Conservation (phyloP, 345 rosid genomes). For the Citrus mangshanensis region DNA sequence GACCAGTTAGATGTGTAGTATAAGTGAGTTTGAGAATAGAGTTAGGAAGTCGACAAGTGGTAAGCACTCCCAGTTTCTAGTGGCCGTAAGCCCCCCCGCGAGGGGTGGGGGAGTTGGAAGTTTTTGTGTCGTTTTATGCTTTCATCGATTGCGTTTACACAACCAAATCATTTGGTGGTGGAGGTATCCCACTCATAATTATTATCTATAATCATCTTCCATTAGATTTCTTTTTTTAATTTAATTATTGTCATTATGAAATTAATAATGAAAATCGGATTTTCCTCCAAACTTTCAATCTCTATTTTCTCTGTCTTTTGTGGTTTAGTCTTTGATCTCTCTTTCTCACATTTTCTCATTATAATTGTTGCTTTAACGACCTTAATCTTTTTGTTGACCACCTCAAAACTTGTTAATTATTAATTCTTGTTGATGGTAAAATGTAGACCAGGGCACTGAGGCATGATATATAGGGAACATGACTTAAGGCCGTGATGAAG, state of each 20-base stretch:
- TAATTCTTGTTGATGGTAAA: too few relatives aligned
- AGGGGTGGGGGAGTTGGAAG: conserved; percentile 11
- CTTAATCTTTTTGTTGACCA: conserved; percentile 9
- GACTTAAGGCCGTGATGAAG: too few relatives aligned
- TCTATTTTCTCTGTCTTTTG: background rate
- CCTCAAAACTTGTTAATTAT: background rate
- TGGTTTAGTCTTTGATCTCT: conserved; percentile 2
- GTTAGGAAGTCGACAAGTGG: conserved; percentile 52
- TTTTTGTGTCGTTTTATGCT: conserved; percentile 17
- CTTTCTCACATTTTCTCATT: background rate
- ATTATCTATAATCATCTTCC: background rate
- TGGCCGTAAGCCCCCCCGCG: background rate
- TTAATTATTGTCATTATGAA: background rate
- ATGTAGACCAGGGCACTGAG: too few relatives aligned
- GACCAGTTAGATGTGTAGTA: background rate
- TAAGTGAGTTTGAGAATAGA: conserved; percentile 19
- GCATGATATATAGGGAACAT: too few relatives aligned
- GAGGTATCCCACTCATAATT: background rate
- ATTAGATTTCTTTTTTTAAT: background rate
- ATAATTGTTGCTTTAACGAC: conserved; percentile 4
- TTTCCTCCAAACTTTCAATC: background rate
- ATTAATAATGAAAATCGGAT: background rate
- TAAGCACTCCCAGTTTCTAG: conserved; percentile 41
- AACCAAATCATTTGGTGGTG: conserved; percentile 30
- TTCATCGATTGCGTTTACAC: conserved; percentile 6